Base-by-base conservation (phyloP, 208 protist genomes). In the Leishmania major region DNA sequence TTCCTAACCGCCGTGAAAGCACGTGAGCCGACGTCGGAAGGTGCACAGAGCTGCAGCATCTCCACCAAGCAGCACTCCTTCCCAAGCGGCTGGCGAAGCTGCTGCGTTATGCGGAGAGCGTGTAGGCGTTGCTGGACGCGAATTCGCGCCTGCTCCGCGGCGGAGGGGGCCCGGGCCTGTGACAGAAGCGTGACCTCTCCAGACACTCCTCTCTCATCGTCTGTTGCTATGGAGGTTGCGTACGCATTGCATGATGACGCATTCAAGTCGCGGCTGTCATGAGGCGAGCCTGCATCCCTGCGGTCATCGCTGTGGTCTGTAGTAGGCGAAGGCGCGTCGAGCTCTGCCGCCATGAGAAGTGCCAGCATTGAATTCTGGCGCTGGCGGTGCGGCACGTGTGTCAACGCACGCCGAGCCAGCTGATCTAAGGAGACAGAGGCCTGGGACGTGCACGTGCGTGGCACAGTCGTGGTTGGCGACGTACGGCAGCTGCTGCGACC, bases 21-120 rank as follows among this genome's bases (percentile, higher is more conserved):
- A n/a, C 73, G 53, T 51, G 45, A 47, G 28, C 47, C n/a, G 51
- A 55, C 43, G 28, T 19, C 40, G 17, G 72, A 19, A 8, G 57
- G 64, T 19, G 71, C 40, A 40, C 78, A 74, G 40, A 86, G 31
- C 40, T 82, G 62, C 31, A 88, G 86, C 91, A 94, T 88, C 81
- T 91, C 85, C 43, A 88, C 86, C 53, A 96, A 84, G 74, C 91
- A 79, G 75, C 89, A 95, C 51, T 93, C 74, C n/a, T 88, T 87
- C 3, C 93, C 93, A 15, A 96, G 82, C 0, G 81, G 86, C 37
- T 84, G 75, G 37, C 75, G 77, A 28, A 93, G 83, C 71, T 89
- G 86, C 5, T 71, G 71, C 5, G 88, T 91, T 59, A 85, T 77
- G 76, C 84, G 87, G 55, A 96, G 89, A 31, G 93, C 71, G 60